phyloP scores from a whole-genome alignment of 2,329 filamentous ascomycete genomes.

The Fusarium sublunatum region DNA sequence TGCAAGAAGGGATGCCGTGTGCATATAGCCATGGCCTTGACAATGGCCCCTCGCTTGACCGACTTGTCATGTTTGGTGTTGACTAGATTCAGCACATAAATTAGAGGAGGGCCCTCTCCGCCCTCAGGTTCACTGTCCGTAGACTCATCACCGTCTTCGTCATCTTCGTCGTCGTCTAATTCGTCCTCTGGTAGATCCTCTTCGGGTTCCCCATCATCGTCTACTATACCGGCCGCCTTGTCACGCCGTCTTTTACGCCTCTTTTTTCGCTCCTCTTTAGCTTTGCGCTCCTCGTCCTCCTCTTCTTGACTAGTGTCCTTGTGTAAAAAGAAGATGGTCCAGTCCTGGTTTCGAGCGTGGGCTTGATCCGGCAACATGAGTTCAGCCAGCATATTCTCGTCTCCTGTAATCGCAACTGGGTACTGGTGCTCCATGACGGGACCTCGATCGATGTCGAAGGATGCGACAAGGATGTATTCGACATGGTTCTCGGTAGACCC shows the following conservation, averaged over 20 bases:
- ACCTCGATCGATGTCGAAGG: conserved; percentile 95
- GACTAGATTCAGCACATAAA: conserved; percentile 96
- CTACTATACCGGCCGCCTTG: conserved; percentile 60
- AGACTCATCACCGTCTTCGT: conserved; percentile 63
- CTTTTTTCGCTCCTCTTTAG: conserved; percentile 64
- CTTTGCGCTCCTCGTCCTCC: conserved; percentile 76
- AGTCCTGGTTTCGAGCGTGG: conserved; percentile 93
- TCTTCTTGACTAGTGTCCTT: conserved; percentile 90
- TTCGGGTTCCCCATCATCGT: conserved; percentile 57
- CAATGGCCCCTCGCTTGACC: conserved; percentile 90
- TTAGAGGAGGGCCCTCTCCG: conserved; percentile 87
- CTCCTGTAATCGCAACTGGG: conserved; percentile 91
- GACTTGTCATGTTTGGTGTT: conserved; percentile 98
- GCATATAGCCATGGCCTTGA: conserved; percentile 99
- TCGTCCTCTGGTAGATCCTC: conserved; percentile 61
- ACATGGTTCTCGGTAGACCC: conserved; percentile 88
- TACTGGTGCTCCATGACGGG: conserved; percentile 99
- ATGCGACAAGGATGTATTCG: conserved; percentile 97
- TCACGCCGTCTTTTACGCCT: conserved; percentile 65
- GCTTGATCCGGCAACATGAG: conserved; percentile 98
- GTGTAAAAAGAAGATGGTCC: conserved; percentile 99
- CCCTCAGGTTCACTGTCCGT: conserved; percentile 73
- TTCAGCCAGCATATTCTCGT: conserved; percentile 98
- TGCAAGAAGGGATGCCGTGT: conserved; percentile 97
- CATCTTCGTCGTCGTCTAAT: conserved; percentile 62